Evolutionary conservation across 148 eudicot genomes (phyloP).

Genomic region (Amaranthus hypochondriacus): DNA sequence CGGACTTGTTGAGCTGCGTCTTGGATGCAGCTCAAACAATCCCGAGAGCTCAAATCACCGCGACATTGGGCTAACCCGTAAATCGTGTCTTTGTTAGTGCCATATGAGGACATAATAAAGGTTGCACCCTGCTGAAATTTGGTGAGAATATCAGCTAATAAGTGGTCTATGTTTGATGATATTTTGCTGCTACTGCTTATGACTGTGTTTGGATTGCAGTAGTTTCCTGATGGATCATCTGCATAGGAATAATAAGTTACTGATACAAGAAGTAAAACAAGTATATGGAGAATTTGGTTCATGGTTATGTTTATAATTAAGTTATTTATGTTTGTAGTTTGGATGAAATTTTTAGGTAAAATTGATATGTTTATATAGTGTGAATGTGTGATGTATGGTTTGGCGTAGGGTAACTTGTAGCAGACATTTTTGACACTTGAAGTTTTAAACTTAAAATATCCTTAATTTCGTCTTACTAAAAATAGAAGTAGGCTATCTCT

Average conservation of each 20-base stretch:
- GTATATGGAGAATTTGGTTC: conserved; percentile 13
- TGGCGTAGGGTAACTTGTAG: conserved; percentile 5
- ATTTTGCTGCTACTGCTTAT: conserved; percentile 21
- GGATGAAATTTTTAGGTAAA: conserved; percentile 3
- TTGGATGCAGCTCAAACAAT: conserved; percentile 61
- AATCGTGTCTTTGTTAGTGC: conserved; percentile 28
- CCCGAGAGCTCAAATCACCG: conserved; percentile 51
- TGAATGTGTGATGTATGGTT: not conserved
- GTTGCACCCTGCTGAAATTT: conserved; percentile 37
- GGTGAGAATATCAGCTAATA: conserved; percentile 37
- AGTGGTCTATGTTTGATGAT: conserved; percentile 43
- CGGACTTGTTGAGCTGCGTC: conserved; percentile 44
- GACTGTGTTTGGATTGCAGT: conserved; percentile 38
- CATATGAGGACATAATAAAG: conserved; percentile 46
- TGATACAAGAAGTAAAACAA: conserved; percentile 16
- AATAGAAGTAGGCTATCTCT: too few species aligned
- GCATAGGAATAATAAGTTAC: conserved; percentile 21
- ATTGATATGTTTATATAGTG: conserved; percentile 1
- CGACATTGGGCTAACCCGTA: conserved; percentile 86
- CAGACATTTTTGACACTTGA: conserved; percentile 15
- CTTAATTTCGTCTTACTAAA: too few species aligned
- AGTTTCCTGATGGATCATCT: conserved; percentile 36
- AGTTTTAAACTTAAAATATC: too few species aligned
- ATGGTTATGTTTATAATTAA: not conserved
- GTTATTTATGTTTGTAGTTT: not conserved